A percentile compares a stretch with the other conserved stretches of the same genome.
Evolutionary conservation across 768 basidiomycete species (phyloP).

Genomic region (Psilocybe tampanensis): DNA sequence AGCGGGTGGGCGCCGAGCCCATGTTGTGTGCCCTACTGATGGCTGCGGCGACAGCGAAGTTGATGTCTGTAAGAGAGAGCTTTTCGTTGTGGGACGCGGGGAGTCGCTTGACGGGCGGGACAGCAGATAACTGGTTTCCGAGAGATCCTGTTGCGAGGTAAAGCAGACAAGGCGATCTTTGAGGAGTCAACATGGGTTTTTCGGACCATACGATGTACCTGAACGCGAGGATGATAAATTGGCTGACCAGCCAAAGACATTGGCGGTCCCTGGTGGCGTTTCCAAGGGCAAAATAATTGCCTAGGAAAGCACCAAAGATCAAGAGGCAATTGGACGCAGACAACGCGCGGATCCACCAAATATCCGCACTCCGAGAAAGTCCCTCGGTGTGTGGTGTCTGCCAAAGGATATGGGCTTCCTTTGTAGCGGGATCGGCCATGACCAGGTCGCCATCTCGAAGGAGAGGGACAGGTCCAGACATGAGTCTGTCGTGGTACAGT

Average conservation of each 20-base stretch:
- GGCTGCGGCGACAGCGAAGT: background rate
- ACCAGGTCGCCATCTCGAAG: background rate
- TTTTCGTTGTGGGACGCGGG: background rate
- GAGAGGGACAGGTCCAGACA: background rate
- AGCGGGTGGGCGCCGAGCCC: background rate
- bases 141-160: conserved; percentile 1
- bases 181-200: background rate
- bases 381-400: background rate
- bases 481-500: background rate
- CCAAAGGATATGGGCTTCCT: background rate
- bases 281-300: background rate
- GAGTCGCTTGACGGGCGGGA: background rate
- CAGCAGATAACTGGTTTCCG: background rate
- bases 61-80: background rate
- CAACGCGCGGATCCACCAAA: background rate
- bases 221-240: background rate
- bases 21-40: background rate
- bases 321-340: background rate
- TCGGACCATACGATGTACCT: background rate
- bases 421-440: background rate
- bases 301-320: background rate
- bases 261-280: background rate
- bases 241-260: background rate
- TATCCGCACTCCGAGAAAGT: background rate
- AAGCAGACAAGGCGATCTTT: background rate